phyloP scores from a whole-genome alignment of 208 protist genomes.

The Crithidia sp. region DNA sequence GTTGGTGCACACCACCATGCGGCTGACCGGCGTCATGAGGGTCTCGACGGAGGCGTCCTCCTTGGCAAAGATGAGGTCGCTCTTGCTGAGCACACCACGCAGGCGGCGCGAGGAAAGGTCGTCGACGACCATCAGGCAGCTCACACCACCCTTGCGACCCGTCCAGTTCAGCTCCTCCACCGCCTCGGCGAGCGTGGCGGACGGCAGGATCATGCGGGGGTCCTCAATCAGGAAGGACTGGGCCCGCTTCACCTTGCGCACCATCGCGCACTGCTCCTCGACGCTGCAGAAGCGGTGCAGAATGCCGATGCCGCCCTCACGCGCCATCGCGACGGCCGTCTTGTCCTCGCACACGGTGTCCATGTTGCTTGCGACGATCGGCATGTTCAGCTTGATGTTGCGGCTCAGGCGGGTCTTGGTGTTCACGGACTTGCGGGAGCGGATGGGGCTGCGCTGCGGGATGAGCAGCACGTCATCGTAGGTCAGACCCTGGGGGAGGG shows the following conservation, averaged over 20 bases:
- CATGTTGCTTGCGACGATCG: slow-evolving; percentile 93
- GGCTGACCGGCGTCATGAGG: slow-evolving; percentile 78
- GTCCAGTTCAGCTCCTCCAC: slow-evolving; percentile 68
- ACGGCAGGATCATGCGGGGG: slow-evolving; percentile 75
- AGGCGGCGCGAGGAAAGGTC: slow-evolving; percentile 47
- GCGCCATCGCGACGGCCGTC: slow-evolving; percentile 86
- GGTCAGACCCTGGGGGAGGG: slow-evolving; percentile 69
- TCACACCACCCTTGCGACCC: slow-evolving; percentile 77
- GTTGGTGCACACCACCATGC: slow-evolving; percentile 59
- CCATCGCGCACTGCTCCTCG: slow-evolving; percentile 88
- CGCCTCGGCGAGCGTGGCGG: slow-evolving; percentile 66
- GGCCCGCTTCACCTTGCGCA: slow-evolving; percentile 90
- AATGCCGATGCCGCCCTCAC: slow-evolving; percentile 91
- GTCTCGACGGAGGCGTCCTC: slow-evolving; percentile 38
- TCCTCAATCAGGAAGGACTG: slow-evolving; percentile 91
- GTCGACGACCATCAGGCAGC: slow-evolving; percentile 83
- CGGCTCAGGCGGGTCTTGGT: slow-evolving; percentile 72
- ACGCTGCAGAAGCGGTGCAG: slow-evolving; percentile 91
- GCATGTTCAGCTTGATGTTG: slow-evolving; percentile 77
- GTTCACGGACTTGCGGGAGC: slow-evolving; percentile 69
- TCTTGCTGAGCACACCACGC: slow-evolving; percentile 66
- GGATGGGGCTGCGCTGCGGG: slow-evolving; percentile 77
- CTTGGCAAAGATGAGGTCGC: slow-evolving; percentile 74
- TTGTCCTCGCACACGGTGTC: slow-evolving; percentile 92
- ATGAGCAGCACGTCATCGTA: slow-evolving; percentile 93